Base-by-base conservation (phyloP, 352 stramenopile species). In the Pythium brachiatum region DNA sequence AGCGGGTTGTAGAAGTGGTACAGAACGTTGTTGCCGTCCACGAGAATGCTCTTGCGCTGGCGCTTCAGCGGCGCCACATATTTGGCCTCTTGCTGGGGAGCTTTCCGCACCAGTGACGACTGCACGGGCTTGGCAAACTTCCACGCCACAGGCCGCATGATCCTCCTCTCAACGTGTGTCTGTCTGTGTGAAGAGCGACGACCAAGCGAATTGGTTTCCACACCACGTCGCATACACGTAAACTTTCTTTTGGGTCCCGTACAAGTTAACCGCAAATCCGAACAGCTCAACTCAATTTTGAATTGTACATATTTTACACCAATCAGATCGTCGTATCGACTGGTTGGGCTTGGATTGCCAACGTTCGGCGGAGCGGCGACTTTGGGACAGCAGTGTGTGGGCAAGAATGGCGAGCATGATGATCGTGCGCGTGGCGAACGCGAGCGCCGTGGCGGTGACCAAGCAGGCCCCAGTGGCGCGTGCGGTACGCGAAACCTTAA, bases 1-100 rank as follows among this genome's bases (percentile, higher is more conserved):
- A 68, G 50, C 15, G 69, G 52, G 43, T 76, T 62, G 62, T 70
- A 76, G 29, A 68, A 70, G 46, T 67, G 54, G 57, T 76, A 72
- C 56, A 74, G 43, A 7, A 74, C 51, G 53, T 76, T 76, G 66
- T 76, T 76, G 23, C 70, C 70, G 25, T 76, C 70, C 46, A 76
- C 59, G 12, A 76, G 53, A 7, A 72, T 62, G 51, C 18, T 38
- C 51, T 67, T 75, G 50, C 59, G 57, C 47, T 25, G 34, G 31
- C 60, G 63, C 57, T 50, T 58, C 20, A 55, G n/a, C 13, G 38
- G 15, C 41, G 43, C 13, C 15, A 38, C 44, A 8, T 32, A 47
- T 20, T 54, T 54, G 32, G 1, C 31, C 39, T 27, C 15, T 25
- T 43, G 61, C 23, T 21, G 61, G 15, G 7, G 29, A 20, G 21